Base-by-base conservation (phyloP, 768 basidiomycete genomes). In the Trametes cingulata region DNA sequence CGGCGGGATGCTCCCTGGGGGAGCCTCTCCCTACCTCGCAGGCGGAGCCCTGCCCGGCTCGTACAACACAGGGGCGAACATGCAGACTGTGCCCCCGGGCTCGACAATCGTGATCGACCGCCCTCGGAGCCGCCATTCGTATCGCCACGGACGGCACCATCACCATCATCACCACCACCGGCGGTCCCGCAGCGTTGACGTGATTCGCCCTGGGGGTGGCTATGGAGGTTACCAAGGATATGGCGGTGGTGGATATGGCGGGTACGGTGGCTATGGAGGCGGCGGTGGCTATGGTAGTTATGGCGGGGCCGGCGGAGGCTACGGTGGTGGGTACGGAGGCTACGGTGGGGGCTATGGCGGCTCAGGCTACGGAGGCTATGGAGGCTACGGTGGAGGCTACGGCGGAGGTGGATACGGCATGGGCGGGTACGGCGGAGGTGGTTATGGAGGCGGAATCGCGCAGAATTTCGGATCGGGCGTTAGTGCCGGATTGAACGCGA, bases 221-320 rank as follows among this genome's bases (percentile, higher is more conserved):
- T 48, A 29, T 27, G 17, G 24, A 2, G 25, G n/a, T 27, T 51
- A 57, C 33, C 35, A 51, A 13, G 49, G 29, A 20, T 60, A 52
- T n/a, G 48, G 48, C 27, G 52, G 39, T 19, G 17, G 24, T 22
- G 39, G 27, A 29, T 51, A 57, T 29, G 41, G 60, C 8, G 54
- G 29, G 29, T 60, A 52, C 14, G 48, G 54, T 15, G 29, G 61
- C 45, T 64, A 61, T 33, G 49, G 45, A 2, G 54, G 48, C 15
- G 24, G 6, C 29, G 10, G 29, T 33, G 29, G 51, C 1, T 52
- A 35, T 6, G 49, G 48, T 0, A 49, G 58, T 12, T 50, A 41
- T 33, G 49, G 41, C 35, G 45, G 51, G 8, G 39, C 22, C 10
- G 48, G 41, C n/a, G 14, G 37, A 1, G n/a, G 20, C 5, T 37